phyloP scores from a whole-genome alignment of 2,329 filamentous ascomycete species.

The Pleoardoris graminearum region DNA sequence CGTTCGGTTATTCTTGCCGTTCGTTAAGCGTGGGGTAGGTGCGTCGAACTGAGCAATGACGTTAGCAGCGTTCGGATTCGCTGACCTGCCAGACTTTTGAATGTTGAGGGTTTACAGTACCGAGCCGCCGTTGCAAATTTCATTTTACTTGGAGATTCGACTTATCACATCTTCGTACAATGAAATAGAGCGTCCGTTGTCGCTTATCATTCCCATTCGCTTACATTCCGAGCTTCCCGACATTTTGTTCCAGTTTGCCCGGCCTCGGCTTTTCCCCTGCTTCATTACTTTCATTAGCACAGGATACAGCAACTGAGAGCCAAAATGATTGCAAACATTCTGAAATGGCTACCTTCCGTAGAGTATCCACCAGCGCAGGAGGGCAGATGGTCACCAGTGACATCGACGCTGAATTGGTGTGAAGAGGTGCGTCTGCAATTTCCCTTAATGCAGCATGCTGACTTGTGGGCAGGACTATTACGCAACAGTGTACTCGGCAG shows the following conservation, averaged over 20 bases:
- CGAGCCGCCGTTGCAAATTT: too few relatives aligned
- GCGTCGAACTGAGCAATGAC: conserved; percentile 7
- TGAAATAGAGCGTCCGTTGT: neutral
- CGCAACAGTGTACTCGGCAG: conserved; percentile 73
- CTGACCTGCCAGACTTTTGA: neutral
- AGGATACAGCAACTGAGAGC: neutral
- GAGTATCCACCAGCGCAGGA: conserved; percentile 56
- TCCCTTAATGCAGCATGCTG: conserved; percentile 10
- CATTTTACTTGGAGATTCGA: too few relatives aligned
- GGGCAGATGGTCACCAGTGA: conserved; percentile 71
- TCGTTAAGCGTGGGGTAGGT: conserved; percentile 1
- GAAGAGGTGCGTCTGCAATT: conserved; percentile 63
- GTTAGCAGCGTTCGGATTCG: conserved; percentile 3
- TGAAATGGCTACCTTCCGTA: conserved; percentile 49
- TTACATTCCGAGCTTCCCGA: conserved; percentile 4
- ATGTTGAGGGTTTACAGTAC: neutral
- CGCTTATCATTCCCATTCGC: neutral
- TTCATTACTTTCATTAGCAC: neutral
- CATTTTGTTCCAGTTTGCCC: neutral
- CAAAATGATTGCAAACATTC: conserved; percentile 35
- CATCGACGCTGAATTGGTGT: conserved; percentile 76
- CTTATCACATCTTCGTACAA: neutral
- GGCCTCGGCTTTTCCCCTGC: neutral
- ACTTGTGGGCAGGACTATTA: conserved; percentile 65
- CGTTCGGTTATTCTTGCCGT: conserved; percentile 11